Evolutionary conservation across 2,329 filamentous ascomycete genomes (phyloP).

Genomic region (Coniochaeta hoffmannii): DNA sequence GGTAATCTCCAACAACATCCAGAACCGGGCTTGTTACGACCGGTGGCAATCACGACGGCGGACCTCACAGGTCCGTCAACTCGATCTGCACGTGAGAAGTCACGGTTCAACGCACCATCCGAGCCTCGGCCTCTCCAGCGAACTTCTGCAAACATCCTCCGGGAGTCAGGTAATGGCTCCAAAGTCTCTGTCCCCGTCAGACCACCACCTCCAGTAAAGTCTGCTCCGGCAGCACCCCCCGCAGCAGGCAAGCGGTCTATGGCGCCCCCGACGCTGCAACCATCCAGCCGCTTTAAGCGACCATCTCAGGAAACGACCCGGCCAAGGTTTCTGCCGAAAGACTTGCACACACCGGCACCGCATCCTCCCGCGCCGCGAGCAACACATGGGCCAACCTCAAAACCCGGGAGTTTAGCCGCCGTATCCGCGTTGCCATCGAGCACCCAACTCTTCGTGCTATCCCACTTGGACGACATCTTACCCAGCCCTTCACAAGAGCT

Average conservation of each 20-base stretch:
- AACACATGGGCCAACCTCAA: conserved; percentile 1
- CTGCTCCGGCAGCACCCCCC: not conserved
- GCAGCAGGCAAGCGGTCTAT: not conserved
- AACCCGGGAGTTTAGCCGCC: not conserved
- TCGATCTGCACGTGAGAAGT: too few species aligned
- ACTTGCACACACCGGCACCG: conserved; percentile 7
- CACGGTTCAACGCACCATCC: too few species aligned
- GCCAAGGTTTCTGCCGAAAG: conserved; percentile 6
- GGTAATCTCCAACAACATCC: not conserved
- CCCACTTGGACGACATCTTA: conserved; percentile 45
- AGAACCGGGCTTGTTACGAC: not conserved
- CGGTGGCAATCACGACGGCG: too few species aligned
- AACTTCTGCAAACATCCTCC: not conserved
- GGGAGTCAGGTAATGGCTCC: not conserved
- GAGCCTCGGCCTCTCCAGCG: not conserved
- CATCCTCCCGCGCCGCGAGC: conserved; percentile 9
- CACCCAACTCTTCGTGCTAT: conserved; percentile 45
- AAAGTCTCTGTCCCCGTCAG: not conserved
- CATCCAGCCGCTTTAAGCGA: not conserved
- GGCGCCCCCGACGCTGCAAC: not conserved
- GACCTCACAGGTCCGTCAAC: too few species aligned
- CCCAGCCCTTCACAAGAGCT: conserved; percentile 49
- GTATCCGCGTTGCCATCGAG: conserved; percentile 24
- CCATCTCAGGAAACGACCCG: not conserved
- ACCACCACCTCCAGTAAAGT: not conserved